Percentiles rank a stretch among this genome's conserved stretches.
These are phyloP conservation scores for Phialophora tarda DNA, from an alignment of 2,329 filamentous ascomycete genomes.

Conservation along the genomic window DNA sequence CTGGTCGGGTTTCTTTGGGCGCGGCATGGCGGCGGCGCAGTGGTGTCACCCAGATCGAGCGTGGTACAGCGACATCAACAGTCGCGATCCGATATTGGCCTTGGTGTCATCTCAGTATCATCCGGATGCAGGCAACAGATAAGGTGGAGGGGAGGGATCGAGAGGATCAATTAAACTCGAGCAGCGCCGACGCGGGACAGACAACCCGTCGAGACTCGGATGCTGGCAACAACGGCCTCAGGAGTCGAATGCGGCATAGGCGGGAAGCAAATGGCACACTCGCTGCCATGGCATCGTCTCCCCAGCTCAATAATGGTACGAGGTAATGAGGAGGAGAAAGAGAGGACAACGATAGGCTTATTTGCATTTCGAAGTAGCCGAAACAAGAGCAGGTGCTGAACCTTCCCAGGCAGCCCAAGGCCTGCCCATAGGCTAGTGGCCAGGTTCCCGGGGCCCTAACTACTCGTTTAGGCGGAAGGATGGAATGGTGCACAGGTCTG, in stretches of 20 bases:
- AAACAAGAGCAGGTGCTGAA: slow-evolving; percentile 9
- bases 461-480: slow-evolving; percentile 4
- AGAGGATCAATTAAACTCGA: slow-evolving; percentile 12
- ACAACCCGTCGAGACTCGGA: slow-evolving; percentile 13
- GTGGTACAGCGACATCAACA: slow-evolving; percentile 28
- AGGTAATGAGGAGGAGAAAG: slow-evolving; percentile 16
- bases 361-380: slow-evolving; percentile 3
- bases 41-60: slow-evolving; percentile 24
- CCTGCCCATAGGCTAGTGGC: slow-evolving; percentile 5
- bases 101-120: slow-evolving; percentile 17
- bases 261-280: slow-evolving; percentile 13
- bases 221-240: slow-evolving; percentile 16
- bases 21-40: slow-evolving; percentile 59
- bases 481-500: neutral
- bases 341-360: slow-evolving; percentile 9
- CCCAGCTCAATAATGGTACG: slow-evolving; percentile 8
- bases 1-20: slow-evolving; percentile 61
- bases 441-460: neutral
- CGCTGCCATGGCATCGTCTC: slow-evolving; percentile 6
- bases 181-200: slow-evolving; percentile 12
- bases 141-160: slow-evolving; percentile 7
- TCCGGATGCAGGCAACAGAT: slow-evolving; percentile 6
- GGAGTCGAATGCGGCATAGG: slow-evolving; percentile 19
- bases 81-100: neutral
- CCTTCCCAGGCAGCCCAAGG: slow-evolving; percentile 2